Evolutionary conservation across 768 basidiomycete species (phyloP), one percentile per base, ranked within the genome.

Genomic region (Russula lepida): DNA sequence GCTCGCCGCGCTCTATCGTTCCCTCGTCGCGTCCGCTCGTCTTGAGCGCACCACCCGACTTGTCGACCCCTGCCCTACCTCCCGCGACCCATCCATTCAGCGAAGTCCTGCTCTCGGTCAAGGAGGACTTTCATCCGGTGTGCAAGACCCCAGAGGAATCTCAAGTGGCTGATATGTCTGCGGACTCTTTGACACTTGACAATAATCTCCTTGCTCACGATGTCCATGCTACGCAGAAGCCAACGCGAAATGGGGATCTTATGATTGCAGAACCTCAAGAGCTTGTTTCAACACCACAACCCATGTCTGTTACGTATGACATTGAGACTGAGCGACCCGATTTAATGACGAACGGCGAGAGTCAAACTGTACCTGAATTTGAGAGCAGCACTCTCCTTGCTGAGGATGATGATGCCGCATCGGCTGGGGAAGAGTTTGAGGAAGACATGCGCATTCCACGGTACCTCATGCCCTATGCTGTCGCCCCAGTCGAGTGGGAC

Each of bases 401-500:
- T 3, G 69, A 71, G 44, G 71, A 75, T 2, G 73, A 70, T 27
- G 72, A 71, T 3, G 76, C 71, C 1, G 76, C 73, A 17, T 57
- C 44, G 47, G 49, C n/a, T 30, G 78, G 75, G 33, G 68, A 65
- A 0, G 69, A 70, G 43, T 69, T 73, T 17, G 79, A 80, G 55
- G 77, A 80, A 13, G 74, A 75, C 37, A 66, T 71, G 0, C 66
- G 63, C 8, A 71, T 74, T 23, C 72, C 73, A 8, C 57, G 64
- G 17, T 84, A 90, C 64, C 76, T 91, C 30, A 80, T 78, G 54
- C 80, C 83, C 0, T 92, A 82, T 60, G 86, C 88, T 13, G 86
- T 88, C 19, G 82, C 86, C 6, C 84, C 83, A 0, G 79, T 90
- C 5, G 78, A 84, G 25, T 89, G 88, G 87, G 79, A 84, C 58